A percentile compares a stretch with the other conserved stretches of the same genome.
phyloP scores from a whole-genome alignment of 2,329 filamentous ascomycete genomes.

The Fusarium hainanense region DNA sequence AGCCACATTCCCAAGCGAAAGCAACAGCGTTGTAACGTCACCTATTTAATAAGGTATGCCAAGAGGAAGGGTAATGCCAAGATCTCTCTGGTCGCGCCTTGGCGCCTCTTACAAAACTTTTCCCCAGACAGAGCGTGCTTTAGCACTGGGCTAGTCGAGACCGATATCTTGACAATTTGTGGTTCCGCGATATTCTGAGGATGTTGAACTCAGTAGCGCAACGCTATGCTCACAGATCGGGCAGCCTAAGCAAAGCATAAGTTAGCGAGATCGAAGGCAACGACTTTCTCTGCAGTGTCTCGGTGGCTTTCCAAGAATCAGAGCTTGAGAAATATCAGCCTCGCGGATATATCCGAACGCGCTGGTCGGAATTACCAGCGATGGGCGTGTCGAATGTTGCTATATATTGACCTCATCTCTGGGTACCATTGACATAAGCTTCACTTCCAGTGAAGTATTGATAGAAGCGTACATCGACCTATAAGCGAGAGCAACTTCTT shows the following conservation, averaged over 20 bases:
- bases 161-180: not conserved
- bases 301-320: no score
- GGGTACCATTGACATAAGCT: not conserved
- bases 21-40: no score
- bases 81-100: not conserved
- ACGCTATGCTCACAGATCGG: not conserved
- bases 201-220: not conserved
- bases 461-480: not conserved
- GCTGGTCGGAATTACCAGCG: no score
- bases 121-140: not conserved
- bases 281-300: not conserved
- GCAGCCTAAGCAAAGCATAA: not conserved
- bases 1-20: not conserved
- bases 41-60: not conserved
- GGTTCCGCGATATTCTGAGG: not conserved
- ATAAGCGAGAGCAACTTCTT: not conserved
- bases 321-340: not conserved
- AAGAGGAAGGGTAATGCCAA: not conserved
- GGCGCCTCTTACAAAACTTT: not conserved
- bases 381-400: not conserved
- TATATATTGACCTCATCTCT: not conserved
- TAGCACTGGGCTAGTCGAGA: not conserved
- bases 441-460: not conserved
- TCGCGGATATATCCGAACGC: not conserved
- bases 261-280: not conserved